Conservation (phyloP, 2,329 filamentous ascomycete genomes). For the Stagonosporopsis tanaceti region DNA sequence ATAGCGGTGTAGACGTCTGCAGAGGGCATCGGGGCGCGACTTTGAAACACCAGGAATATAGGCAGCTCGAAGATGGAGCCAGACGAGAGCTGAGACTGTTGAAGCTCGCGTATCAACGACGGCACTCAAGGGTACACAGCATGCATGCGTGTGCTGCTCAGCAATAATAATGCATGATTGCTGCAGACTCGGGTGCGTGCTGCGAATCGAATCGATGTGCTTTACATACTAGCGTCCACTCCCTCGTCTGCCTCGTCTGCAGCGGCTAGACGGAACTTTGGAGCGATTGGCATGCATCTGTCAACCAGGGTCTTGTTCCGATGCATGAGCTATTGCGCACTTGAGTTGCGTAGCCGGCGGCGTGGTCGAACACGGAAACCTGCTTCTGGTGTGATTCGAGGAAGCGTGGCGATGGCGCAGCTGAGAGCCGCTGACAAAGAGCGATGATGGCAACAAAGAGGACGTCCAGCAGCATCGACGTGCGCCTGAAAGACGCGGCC, state of each 20-base stretch:
- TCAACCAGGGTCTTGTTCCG: slow-evolving; percentile 19
- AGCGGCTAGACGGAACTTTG: slow-evolving; percentile 10
- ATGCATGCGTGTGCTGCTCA: slow-evolving; percentile 10
- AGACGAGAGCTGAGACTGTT: slow-evolving; percentile 9
- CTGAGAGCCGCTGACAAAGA: slow-evolving; percentile 5
- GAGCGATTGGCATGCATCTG: slow-evolving; percentile 4
- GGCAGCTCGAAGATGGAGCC: slow-evolving; percentile 6
- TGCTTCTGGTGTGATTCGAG: slow-evolving; percentile 14
- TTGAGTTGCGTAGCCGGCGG: slow-evolving; percentile 10
- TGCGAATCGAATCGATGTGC: slow-evolving; percentile 2
- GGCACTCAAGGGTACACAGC: slow-evolving; percentile 7
- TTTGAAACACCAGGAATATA: slow-evolving; percentile 5
- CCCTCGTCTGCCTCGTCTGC: slow-evolving; percentile 12
- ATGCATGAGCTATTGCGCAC: slow-evolving; percentile 19
- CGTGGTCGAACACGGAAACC: slow-evolving; percentile 10
- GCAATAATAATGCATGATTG: slow-evolving; percentile 5
- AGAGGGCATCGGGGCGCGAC: neutral
- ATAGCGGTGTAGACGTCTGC: slow-evolving; percentile 13
- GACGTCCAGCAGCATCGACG: slow-evolving; percentile 4
- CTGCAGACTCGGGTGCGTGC: slow-evolving; percentile 1
- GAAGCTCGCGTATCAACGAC: slow-evolving; percentile 6
- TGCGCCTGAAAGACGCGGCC: slow-evolving; percentile 3
- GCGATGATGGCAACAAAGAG: slow-evolving; percentile 9
- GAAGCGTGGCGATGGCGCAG: slow-evolving; percentile 10
- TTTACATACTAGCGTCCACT: slow-evolving; percentile 5